These are phyloP conservation scores for Krasilnikovozyma curviuscula DNA, from an alignment of 768 basidiomycete species.

Conservation along the genomic window DNA sequence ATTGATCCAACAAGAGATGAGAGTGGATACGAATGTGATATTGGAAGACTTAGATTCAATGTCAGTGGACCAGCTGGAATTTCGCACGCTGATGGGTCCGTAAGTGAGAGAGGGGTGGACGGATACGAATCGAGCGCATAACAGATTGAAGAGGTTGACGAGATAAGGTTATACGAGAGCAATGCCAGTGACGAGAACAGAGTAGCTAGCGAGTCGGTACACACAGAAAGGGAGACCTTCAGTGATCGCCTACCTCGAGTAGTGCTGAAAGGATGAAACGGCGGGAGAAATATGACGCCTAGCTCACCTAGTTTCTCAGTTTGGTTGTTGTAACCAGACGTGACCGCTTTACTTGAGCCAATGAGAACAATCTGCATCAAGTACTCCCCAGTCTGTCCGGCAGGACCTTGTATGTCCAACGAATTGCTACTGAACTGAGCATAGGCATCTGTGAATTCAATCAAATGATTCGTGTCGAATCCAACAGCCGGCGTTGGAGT, in stretches of 20 bases:
- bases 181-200: conserved; percentile 21
- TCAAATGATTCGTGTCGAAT: too few relatives aligned
- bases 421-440: conserved; percentile 18
- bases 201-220: conserved; percentile 3
- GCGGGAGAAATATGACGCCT: conserved; percentile 18
- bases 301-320: conserved; percentile 52
- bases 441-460: conserved; percentile 41
- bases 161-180: conserved; percentile 54
- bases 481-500: too few relatives aligned
- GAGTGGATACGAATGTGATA: conserved; percentile 45
- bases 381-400: conserved; percentile 16
- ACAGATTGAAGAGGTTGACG: conserved; percentile 58
- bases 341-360: conserved; percentile 40
- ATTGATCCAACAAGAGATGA: conserved; percentile 69
- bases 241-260: neutral
- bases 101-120: conserved; percentile 21
- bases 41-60: conserved; percentile 48
- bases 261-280: neutral
- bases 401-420: conserved; percentile 16
- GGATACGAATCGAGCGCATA: conserved; percentile 54
- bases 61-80: conserved; percentile 60
- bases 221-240: conserved; percentile 11
- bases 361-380: conserved; percentile 32
- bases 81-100: conserved; percentile 44
- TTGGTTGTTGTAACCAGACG: conserved; percentile 40